Percentiles rank a stretch among this genome's conserved stretches.
phyloP scores from a whole-genome alignment of 129 eudicot species.

The Scalesia atractyloides region DNA sequence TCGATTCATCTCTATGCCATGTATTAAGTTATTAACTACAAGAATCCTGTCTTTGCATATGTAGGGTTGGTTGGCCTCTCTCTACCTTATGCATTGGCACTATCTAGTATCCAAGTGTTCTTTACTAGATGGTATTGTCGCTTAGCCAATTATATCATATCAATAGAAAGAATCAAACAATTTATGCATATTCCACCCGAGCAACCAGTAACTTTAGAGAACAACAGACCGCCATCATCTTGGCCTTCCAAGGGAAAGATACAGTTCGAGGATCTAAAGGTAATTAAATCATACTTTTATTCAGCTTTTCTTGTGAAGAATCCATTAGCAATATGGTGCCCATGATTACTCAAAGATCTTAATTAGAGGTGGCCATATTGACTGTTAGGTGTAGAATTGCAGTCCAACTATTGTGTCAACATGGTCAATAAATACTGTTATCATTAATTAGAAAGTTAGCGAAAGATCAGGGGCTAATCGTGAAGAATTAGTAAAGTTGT shows the following conservation, averaged over 20 bases:
- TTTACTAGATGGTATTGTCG: conserved; percentile 66
- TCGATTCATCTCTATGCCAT: neutral
- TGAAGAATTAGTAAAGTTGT: too few relatives aligned
- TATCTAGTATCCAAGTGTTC: conserved; percentile 64
- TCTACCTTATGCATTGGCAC: conserved; percentile 72
- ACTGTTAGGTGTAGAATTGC: too few relatives aligned
- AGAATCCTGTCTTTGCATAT: neutral
- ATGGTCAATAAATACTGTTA: too few relatives aligned
- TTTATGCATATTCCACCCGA: conserved; percentile 76
- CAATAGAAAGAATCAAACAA: conserved; percentile 77
- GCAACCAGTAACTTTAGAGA: conserved; percentile 65
- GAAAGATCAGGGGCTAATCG: too few relatives aligned
- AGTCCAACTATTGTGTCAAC: too few relatives aligned
- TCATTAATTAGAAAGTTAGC: too few relatives aligned
- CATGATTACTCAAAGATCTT: too few relatives aligned
- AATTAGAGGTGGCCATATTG: too few relatives aligned
- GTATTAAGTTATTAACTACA: neutral
- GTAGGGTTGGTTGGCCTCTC: conserved; percentile 84
- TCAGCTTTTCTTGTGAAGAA: neutral
- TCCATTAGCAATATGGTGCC: too few relatives aligned
- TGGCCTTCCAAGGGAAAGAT: conserved; percentile 81
- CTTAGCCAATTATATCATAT: conserved; percentile 58
- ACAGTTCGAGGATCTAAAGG: conserved; percentile 65
- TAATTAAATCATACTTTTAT: conserved; percentile 8
- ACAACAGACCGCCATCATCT: conserved; percentile 59